These are phyloP conservation scores for Thymus quinquecostatus DNA, from an alignment of 257 asterid species.

Conservation along the genomic window DNA sequence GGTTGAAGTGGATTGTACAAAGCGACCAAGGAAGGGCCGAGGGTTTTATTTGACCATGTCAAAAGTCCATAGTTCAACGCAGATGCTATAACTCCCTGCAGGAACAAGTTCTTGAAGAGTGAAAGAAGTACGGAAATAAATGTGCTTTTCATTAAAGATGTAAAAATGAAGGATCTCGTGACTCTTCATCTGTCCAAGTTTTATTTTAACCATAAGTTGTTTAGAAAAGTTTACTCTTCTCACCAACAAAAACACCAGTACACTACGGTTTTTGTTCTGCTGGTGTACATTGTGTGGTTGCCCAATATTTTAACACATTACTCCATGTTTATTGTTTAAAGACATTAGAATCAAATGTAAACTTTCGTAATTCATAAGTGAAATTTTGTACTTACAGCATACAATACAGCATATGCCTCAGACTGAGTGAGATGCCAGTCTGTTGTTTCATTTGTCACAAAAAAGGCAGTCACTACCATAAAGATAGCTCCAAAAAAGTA, in stretches of 20 bases:
- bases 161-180: not conserved
- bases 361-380: not conserved
- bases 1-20: slow-evolving; percentile 94
- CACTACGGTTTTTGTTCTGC: not conserved
- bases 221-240: too few species aligned
- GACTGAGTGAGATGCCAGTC: slow-evolving; percentile 78
- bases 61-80: slow-evolving; percentile 83
- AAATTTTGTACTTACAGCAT: slow-evolving; percentile 68
- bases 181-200: not conserved
- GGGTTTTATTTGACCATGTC: slow-evolving; percentile 86
- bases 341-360: not conserved
- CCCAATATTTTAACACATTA: not conserved
- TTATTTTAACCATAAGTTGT: not conserved
- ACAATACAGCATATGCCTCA: slow-evolving; percentile 78
- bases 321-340: not conserved
- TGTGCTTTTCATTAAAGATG: not conserved
- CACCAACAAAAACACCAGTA: not conserved
- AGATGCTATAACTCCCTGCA: slow-evolving; percentile 87
- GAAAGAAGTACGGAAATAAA: not conserved
- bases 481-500: slow-evolving; percentile 72
- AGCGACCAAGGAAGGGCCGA: slow-evolving; percentile 95
- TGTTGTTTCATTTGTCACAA: slow-evolving; percentile 56
- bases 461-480: slow-evolving; percentile 67
- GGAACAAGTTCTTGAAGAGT: not conserved
- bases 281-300: not conserved